phyloP scores from a whole-genome alignment of 805 yeast species.

The Zygosaccharomyces bisporus region DNA sequence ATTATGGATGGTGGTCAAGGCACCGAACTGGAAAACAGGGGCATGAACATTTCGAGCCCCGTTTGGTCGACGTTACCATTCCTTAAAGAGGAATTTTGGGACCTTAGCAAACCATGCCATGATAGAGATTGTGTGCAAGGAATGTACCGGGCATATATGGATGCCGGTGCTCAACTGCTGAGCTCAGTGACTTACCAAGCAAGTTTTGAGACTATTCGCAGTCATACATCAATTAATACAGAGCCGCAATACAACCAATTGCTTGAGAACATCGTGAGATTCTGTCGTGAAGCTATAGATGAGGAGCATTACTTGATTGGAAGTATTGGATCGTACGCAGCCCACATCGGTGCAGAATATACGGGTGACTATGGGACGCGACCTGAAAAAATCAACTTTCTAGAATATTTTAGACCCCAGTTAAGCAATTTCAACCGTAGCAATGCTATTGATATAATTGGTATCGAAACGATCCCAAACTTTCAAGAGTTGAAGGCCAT shows the following conservation, averaged over 20 bases:
- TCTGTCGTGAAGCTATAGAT: conserved; percentile 26
- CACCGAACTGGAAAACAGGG: conserved; percentile 52
- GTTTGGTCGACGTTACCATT: conserved; percentile 64
- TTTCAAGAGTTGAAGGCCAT: conserved; percentile 52
- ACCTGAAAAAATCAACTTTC: conserved; percentile 30
- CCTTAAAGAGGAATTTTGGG: conserved; percentile 29
- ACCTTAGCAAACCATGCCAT: conserved; percentile 13
- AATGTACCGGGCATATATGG: conserved; percentile 50
- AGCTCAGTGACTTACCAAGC: conserved; percentile 62
- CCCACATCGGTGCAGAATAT: conserved; percentile 64
- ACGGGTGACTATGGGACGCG: conserved; percentile 55
- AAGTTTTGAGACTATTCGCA: conserved; percentile 41
- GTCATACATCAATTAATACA: conserved; percentile 23
- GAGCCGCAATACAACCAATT: conserved; percentile 23
- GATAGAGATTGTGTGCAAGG: conserved; percentile 43
- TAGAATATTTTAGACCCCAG: conserved; percentile 34
- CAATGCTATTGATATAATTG: conserved; percentile 51
- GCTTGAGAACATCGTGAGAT: conserved; percentile 22
- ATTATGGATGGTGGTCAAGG: conserved; percentile 63
- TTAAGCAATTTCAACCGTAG: conserved; percentile 48
- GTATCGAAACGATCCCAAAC: conserved; percentile 71
- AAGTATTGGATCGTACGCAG: conserved; percentile 76
- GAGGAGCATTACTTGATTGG: conserved; percentile 39
- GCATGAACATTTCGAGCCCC: conserved; percentile 43
- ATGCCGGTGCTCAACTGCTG: conserved; percentile 52